Evolutionary conservation across 192 early-diverging fungal species (phyloP), one percentile per base, ranked within the genome.

Genomic region (Coemansia sp.): DNA sequence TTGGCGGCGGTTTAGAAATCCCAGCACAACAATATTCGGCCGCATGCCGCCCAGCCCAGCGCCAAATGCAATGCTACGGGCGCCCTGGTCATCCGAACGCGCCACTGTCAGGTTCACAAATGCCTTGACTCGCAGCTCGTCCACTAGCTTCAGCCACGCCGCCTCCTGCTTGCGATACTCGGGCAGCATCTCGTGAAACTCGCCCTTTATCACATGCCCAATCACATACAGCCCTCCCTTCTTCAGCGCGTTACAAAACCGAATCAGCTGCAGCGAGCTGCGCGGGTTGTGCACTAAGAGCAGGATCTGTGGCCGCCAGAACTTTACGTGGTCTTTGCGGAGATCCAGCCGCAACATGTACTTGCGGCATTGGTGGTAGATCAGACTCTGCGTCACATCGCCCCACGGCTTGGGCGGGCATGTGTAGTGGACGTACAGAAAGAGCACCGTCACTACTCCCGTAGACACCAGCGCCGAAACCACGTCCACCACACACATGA

Each of bases 341-440:
- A 72, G 39, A 21, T 88, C 86, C 37, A 88, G 70, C 12, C 83
- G 74, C 18, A 88, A 63, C 54, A 88, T 62, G 55, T 78, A 86
- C 57, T 88, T 88, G 64, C 86, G 82, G 47, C 86, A 85, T 57
- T 88, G 85, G 59, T 86, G 86, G 60, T 85, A 88, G 48, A 88
- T 86, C 50, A 88, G 64, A 42, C 79, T 80, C 59, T 86, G 85
- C 2, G 83, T 84, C 5, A 88, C 84, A 45, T 88, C 83, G 15
- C 86, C 86, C 86, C 86, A 88, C 23, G 79, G 63, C 55, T 88
- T 88, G 10, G 84, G 84, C 28, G 83, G 80, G 3, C 81, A 81
- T 30, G 80, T 82, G 46, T 84, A 86, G 60, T 85, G 85, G 49
- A 88, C 83, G 57, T 80, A 72, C 44, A 85, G 67, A 21, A 88